Evolutionary conservation across 2,329 filamentous ascomycete genomes (phyloP).

Genomic region (Emydomyces testavorans): DNA sequence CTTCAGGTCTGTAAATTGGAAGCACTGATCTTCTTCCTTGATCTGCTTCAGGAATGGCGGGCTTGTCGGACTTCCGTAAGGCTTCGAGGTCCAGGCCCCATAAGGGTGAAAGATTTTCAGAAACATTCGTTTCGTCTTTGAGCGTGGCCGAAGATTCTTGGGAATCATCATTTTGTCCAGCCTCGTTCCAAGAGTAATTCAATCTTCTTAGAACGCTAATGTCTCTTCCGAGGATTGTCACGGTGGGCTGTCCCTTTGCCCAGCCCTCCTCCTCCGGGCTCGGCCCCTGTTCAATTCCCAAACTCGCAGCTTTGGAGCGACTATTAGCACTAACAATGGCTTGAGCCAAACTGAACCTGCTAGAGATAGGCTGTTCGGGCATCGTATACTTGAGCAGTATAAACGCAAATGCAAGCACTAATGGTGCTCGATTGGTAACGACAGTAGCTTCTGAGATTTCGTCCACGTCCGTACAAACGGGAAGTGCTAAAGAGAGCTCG

Average conservation of each 20-base stretch:
- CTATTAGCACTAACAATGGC: constrained; percentile 75
- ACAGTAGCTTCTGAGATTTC: constrained; percentile 48
- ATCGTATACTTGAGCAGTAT: constrained; percentile 66
- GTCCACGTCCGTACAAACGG: constrained; percentile 37
- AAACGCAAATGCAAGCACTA: constrained; percentile 70
- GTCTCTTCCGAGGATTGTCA: constrained; percentile 61
- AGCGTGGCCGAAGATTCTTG: neutral
- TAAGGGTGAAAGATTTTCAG: constrained; percentile 36
- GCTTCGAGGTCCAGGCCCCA: constrained; percentile 50
- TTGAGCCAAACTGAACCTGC: constrained; percentile 68
- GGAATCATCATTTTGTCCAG: neutral
- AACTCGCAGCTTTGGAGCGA: constrained; percentile 59
- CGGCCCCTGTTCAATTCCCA: constrained; percentile 57
- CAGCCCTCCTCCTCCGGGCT: constrained; percentile 59
- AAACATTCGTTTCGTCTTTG: neutral
- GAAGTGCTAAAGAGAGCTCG: constrained; percentile 29
- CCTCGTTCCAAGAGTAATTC: constrained; percentile 51
- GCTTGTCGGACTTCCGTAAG: constrained; percentile 38
- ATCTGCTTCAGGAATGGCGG: constrained; percentile 16
- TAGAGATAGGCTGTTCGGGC: constrained; percentile 76
- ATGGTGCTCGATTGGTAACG: constrained; percentile 67
- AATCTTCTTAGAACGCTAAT: constrained; percentile 65
- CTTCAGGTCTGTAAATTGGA: constrained; percentile 63
- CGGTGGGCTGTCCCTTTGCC: constrained; percentile 62
- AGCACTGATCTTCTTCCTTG: constrained; percentile 40